Percentiles rank a stretch among this genome's conserved stretches.
phyloP scores from a whole-genome alignment of 2,329 filamentous ascomycete species.

The Penicillium sp. region DNA sequence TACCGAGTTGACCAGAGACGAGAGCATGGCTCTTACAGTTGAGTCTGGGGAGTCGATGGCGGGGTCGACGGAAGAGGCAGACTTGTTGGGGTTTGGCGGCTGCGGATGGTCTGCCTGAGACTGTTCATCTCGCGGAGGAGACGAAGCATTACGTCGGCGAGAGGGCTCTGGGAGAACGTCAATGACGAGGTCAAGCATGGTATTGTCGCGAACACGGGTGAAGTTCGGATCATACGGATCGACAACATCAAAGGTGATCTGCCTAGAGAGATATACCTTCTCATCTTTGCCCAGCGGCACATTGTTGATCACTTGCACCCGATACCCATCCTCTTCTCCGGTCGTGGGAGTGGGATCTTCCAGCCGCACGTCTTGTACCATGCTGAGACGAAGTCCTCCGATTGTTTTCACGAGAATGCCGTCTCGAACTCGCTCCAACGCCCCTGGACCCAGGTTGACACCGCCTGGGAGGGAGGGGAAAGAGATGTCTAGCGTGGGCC shows the following conservation, averaged over 20 bases:
- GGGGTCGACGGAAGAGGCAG: slow-evolving; percentile 26
- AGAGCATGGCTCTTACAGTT: slow-evolving; percentile 44
- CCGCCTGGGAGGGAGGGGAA: slow-evolving; percentile 60
- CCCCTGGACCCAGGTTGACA: slow-evolving; percentile 45
- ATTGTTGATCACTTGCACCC: slow-evolving; percentile 77
- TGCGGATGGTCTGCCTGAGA: slow-evolving; percentile 24
- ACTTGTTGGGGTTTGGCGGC: slow-evolving; percentile 17
- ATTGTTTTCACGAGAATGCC: slow-evolving; percentile 63
- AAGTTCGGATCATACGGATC: slow-evolving; percentile 76
- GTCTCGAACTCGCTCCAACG: slow-evolving; percentile 58
- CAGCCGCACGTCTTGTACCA: slow-evolving; percentile 49
- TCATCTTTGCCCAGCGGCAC: slow-evolving; percentile 84
- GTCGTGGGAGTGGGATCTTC: slow-evolving; percentile 9
- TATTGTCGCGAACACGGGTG: slow-evolving; percentile 70
- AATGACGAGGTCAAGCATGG: slow-evolving; percentile 73
- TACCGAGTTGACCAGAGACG: slow-evolving; percentile 53
- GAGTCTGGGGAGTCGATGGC: slow-evolving; percentile 31
- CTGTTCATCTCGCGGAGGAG: slow-evolving; percentile 28
- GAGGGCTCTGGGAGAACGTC: slow-evolving; percentile 50
- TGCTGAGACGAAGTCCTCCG: slow-evolving; percentile 57
- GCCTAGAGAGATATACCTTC: slow-evolving; percentile 75
- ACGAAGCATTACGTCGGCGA: slow-evolving; percentile 36
- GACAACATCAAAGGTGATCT: slow-evolving; percentile 70
- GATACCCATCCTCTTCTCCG: slow-evolving; percentile 39
- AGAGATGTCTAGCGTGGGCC: slow-evolving; percentile 70